These are phyloP conservation scores for Cutaneotrichosporon sp. DNA, from an alignment of 1,284 basidiomycete genomes.

Conservation along the genomic window DNA sequence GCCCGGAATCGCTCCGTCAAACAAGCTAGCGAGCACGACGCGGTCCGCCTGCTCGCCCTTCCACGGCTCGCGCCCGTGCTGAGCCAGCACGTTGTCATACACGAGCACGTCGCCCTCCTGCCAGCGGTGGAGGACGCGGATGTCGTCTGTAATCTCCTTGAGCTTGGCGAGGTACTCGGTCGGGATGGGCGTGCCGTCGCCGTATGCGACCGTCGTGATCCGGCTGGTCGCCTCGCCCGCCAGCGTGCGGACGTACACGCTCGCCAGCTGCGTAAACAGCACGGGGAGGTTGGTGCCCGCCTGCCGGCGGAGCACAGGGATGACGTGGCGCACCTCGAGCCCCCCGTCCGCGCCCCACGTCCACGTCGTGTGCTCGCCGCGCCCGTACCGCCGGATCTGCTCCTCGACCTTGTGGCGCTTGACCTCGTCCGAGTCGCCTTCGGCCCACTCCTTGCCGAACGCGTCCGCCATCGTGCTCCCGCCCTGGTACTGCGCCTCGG, in stretches of 20 bases:
- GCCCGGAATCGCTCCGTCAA: constrained; percentile 16
- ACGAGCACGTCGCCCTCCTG: constrained; percentile 23
- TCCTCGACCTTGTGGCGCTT: constrained; percentile 18
- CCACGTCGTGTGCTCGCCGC: constrained; percentile 20
- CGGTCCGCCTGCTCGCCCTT: constrained; percentile 18
- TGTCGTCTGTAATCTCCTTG: constrained; percentile 22
- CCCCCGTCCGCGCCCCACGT: constrained; percentile 21
- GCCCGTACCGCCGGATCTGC: constrained; percentile 22
- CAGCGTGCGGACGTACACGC: constrained; percentile 13
- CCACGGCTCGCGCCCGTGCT: constrained; percentile 24
- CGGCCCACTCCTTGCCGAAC: constrained; percentile 23
- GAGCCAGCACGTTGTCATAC: constrained; percentile 19
- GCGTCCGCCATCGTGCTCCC: constrained; percentile 18
- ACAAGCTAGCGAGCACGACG: constrained; percentile 15
- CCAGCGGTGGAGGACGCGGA: constrained; percentile 22
- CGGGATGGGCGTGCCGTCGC: constrained; percentile 25
- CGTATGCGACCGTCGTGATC: constrained; percentile 13
- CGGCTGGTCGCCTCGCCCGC: constrained; percentile 10
- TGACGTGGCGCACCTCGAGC: constrained; percentile 17
- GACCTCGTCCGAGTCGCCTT: constrained; percentile 16
- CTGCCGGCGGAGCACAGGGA: constrained; percentile 17
- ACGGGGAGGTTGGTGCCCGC: constrained; percentile 13
- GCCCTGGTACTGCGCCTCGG: constrained; percentile 16
- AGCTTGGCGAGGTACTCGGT: constrained; percentile 18
- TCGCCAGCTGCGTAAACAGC: constrained; percentile 16